Evolutionary conservation across 2,329 filamentous ascomycete species (phyloP), one percentile per base, ranked within the genome.

Genomic region (Macroventuria anomochaeta): DNA sequence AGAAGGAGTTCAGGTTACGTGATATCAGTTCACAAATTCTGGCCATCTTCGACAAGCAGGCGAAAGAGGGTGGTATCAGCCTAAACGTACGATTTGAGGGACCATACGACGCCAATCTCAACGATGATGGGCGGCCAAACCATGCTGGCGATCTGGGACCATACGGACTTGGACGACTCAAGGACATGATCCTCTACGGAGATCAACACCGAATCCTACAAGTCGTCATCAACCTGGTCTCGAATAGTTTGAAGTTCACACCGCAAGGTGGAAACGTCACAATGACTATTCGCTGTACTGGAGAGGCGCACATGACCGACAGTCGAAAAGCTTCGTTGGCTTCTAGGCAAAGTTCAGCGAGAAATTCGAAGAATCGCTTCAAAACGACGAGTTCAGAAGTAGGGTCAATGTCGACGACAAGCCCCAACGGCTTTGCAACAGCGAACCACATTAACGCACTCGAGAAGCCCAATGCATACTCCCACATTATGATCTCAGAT

Each of bases 181-280:
- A 89, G 69, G 91, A 96, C 59, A 93, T 96, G 87, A 87, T 89
- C 43, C 79, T 97, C 1, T 95, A 90, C 86, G 93, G 93, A n/a
- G 93, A 97, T 65, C 89, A 95, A 62, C 91, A 96, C 68, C 83
- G 93, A 37, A 95, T 96, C 32, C 77, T 96, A 21, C 93, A 96
- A 71, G 89, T 96, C n/a, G 85, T 96, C 39, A 96, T 96, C 78
- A 96, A 96, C 68, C 80, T 97, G 26, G 91, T 96, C 39, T 93
- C 89, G 74, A 97, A 97, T 76, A 91, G 89, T 71, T 78, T 96
- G 36, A 97, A 97, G 71, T 96, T 97, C 68, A 96, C 93, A 0
- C 89, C 91, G 0, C 74, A 85, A 6, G 87, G 87, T 1, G 92
- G 92, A 7, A 87, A 81, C 25, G 90, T 97, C 3, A 82, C 86